These are phyloP conservation scores for Rauvolfia tetraphylla DNA, from an alignment of 257 asterid genomes.

Conservation along the genomic window DNA sequence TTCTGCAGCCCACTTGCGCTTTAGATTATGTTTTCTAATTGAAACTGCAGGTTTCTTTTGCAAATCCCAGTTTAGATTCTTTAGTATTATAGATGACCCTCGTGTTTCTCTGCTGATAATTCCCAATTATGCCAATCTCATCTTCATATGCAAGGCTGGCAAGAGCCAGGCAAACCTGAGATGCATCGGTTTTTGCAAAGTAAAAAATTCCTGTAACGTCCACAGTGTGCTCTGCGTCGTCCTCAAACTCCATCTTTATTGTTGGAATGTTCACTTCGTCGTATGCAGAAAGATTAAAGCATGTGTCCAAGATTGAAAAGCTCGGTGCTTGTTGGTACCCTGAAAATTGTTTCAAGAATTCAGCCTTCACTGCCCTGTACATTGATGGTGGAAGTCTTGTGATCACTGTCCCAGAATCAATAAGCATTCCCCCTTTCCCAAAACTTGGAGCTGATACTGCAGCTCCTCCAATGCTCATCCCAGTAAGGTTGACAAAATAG, in stretches of 20 bases:
- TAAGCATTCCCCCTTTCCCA: slow-evolving; percentile 44
- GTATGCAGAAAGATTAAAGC: slow-evolving; percentile 65
- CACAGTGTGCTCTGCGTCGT: slow-evolving; percentile 56
- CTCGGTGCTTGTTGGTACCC: slow-evolving; percentile 66
- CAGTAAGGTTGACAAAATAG: slow-evolving; percentile 67
- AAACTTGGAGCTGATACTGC: slow-evolving; percentile 33
- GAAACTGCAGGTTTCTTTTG: slow-evolving; percentile 69
- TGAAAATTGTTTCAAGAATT: slow-evolving; percentile 76
- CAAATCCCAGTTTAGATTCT: slow-evolving; percentile 65
- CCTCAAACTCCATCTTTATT: slow-evolving; percentile 57
- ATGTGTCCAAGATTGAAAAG: slow-evolving; percentile 73
- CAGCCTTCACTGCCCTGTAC: slow-evolving; percentile 49
- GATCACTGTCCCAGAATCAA: slow-evolving; percentile 87
- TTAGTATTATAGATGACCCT: slow-evolving; percentile 75
- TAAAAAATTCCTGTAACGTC: slow-evolving; percentile 71
- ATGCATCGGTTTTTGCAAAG: slow-evolving; percentile 59
- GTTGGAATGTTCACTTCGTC: slow-evolving; percentile 71
- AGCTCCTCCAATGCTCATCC: slow-evolving; percentile 60
- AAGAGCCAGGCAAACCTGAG: slow-evolving; percentile 87
- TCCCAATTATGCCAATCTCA: slow-evolving; percentile 78
- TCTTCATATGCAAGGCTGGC: slow-evolving; percentile 73
- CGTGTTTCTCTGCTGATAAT: slow-evolving; percentile 82
- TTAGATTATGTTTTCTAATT: slow-evolving; percentile 17
- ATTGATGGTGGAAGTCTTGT: slow-evolving; percentile 73
- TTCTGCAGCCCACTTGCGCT: background rate